Percentiles rank a stretch among this genome's conserved stretches.
These are phyloP conservation scores for Tuber umbilicatum DNA, from an alignment of 495 filamentous ascomycete genomes.

Conservation along the genomic window DNA sequence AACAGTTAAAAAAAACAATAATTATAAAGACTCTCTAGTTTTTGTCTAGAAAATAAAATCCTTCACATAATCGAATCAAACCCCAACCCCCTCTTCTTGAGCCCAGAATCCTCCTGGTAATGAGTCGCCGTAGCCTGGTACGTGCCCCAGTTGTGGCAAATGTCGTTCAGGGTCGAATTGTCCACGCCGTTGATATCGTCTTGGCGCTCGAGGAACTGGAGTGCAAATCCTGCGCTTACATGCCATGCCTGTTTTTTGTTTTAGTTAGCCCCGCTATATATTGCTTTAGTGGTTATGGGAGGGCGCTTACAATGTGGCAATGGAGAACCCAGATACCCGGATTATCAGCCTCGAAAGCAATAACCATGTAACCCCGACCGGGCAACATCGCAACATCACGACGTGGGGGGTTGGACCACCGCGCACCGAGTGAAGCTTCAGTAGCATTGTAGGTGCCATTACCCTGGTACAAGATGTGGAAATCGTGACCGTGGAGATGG, in stretches of 20 bases:
- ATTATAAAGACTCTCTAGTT: not conserved
- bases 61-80: not conserved
- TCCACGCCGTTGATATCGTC: slow-evolving; percentile 33
- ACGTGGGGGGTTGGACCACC: slow-evolving; percentile 50
- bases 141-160: slow-evolving; percentile 19
- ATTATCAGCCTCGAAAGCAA: slow-evolving; percentile 56
- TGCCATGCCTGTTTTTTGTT: slow-evolving; percentile 49
- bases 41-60: not conserved
- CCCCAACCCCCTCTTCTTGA: slow-evolving; percentile 19
- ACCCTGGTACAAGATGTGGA: slow-evolving; percentile 50
- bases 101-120: slow-evolving; percentile 23
- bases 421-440: slow-evolving; percentile 40
- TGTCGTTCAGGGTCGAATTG: slow-evolving; percentile 39
- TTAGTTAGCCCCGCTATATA: slow-evolving; percentile 43
- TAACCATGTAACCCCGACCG: slow-evolving; percentile 47
- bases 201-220: slow-evolving; percentile 49
- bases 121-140: slow-evolving; percentile 17
- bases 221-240: slow-evolving; percentile 45
- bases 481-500: slow-evolving; percentile 57
- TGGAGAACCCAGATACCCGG: slow-evolving; percentile 45
- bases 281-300: not conserved
- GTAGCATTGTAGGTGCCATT: slow-evolving; percentile 39
- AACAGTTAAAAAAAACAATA: not conserved
- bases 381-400: slow-evolving; percentile 57
- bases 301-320: slow-evolving; percentile 39